phyloP scores from a whole-genome alignment of 1,139 yeast genomes.

The Arxiozyma heterogenica region DNA sequence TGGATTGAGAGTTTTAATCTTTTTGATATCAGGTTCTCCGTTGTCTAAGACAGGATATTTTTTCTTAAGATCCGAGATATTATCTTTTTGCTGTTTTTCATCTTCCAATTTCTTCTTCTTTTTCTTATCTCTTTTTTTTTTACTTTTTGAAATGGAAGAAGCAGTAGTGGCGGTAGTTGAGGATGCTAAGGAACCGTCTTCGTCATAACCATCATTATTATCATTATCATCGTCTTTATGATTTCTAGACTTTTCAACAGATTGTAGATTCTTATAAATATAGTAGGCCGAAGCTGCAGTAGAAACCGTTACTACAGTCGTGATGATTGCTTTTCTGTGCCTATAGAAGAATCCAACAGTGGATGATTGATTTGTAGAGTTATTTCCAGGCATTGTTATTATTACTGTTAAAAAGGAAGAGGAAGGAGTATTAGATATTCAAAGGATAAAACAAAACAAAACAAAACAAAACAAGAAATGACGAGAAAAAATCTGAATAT shows the following conservation, averaged over 20 bases:
- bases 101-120: slow-evolving; percentile 33
- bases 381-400: not conserved
- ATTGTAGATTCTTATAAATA: slow-evolving; percentile 35
- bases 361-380: slow-evolving; percentile 8
- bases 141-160: slow-evolving; percentile 19
- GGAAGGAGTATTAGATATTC: too few relatives aligned
- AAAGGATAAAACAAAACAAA: too few relatives aligned
- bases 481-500: too few relatives aligned
- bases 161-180: not conserved
- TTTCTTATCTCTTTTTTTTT: slow-evolving; percentile 28
- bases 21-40: slow-evolving; percentile 51
- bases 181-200: not conserved
- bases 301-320: slow-evolving; percentile 54
- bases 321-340: slow-evolving; percentile 51
- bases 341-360: slow-evolving; percentile 40
- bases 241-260: not conserved
- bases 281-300: slow-evolving; percentile 55
- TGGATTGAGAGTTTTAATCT: slow-evolving; percentile 39
- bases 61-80: slow-evolving; percentile 16
- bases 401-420: too few relatives aligned
- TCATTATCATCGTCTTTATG: slow-evolving; percentile 8
- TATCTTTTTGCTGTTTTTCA: slow-evolving; percentile 32
- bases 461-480: too few relatives aligned
- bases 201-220: slow-evolving; percentile 10
- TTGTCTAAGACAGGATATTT: slow-evolving; percentile 35